Conservation (phyloP, 257 asterid species). For the Penstemon davidsonii region DNA sequence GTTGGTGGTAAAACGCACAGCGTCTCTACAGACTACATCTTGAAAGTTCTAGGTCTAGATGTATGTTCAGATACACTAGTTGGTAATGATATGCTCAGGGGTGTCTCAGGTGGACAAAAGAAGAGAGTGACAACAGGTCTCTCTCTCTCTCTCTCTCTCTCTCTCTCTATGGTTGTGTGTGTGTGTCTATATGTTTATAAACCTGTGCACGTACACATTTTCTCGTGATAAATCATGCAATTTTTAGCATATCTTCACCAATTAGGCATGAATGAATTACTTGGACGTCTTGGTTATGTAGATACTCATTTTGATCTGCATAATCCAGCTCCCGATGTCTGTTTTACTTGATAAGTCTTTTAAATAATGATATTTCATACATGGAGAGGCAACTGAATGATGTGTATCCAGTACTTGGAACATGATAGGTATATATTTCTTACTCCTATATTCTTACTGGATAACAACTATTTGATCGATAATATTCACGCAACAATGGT, state of each 20-base stretch:
- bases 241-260: background rate
- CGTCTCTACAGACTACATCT: slow-evolving; percentile 72
- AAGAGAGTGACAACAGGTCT: slow-evolving; percentile 85
- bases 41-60: slow-evolving; percentile 92
- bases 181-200: background rate
- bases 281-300: background rate
- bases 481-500: background rate
- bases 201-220: background rate
- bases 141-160: slow-evolving; percentile 30
- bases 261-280: background rate
- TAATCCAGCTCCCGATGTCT: background rate
- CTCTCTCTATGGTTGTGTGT: background rate
- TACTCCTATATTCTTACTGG: background rate
- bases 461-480: background rate
- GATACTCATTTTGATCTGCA: background rate
- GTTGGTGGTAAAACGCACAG: slow-evolving; percentile 72
- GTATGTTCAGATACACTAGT: slow-evolving; percentile 76
- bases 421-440: background rate
- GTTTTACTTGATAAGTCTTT: background rate
- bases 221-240: background rate
- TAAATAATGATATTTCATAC: background rate
- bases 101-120: slow-evolving; percentile 88
- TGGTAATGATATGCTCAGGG: slow-evolving; percentile 88
- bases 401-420: background rate
- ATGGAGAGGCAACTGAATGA: slow-evolving; percentile 6